phyloP scores from a whole-genome alignment of 768 basidiomycete genomes.

The Lepiota brunneoincarnata region DNA sequence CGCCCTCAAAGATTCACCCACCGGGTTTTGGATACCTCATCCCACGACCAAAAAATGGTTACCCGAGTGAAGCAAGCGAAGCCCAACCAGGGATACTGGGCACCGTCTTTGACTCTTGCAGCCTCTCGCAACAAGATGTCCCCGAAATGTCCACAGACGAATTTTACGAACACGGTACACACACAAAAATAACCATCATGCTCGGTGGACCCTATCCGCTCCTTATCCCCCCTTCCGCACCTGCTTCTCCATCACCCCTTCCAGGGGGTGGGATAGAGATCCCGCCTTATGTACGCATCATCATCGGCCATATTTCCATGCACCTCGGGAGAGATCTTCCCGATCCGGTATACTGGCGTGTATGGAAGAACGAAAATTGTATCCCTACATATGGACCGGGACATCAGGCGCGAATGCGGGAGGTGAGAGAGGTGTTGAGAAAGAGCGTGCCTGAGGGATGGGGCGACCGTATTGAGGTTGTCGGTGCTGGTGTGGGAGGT shows the following conservation, averaged over 20 bases:
- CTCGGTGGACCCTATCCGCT: constrained; percentile 72
- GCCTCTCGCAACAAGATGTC: constrained; percentile 55
- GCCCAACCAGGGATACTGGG: constrained; percentile 60
- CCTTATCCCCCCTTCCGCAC: constrained; percentile 21
- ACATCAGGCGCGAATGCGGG: constrained; percentile 66
- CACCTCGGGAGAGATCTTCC: constrained; percentile 52
- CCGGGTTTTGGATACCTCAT: constrained; percentile 93
- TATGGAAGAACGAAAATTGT: constrained; percentile 58
- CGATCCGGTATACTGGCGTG: constrained; percentile 49
- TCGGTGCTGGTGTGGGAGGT: constrained; percentile 85
- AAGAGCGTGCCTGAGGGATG: constrained; percentile 23
- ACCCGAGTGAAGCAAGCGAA: constrained; percentile 26
- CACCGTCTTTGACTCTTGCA: constrained; percentile 86
- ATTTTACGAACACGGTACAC: constrained; percentile 26
- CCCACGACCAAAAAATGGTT: constrained; percentile 66
- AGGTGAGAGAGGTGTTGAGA: constrained; percentile 44
- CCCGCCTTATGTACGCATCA: constrained; percentile 22
- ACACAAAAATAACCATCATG: constrained; percentile 89
- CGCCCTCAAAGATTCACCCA: constrained; percentile 59
- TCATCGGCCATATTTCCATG: constrained; percentile 36
- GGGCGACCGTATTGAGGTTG: constrained; percentile 54
- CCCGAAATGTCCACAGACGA: constrained; percentile 14
- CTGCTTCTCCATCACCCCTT: constrained; percentile 12
- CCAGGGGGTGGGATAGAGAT: constrained; percentile 11
- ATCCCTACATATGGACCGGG: constrained; percentile 80